Evolutionary conservation across 768 basidiomycete species (phyloP), one percentile per base, ranked within the genome.

Genomic region (Xanthoconium stramineum): DNA sequence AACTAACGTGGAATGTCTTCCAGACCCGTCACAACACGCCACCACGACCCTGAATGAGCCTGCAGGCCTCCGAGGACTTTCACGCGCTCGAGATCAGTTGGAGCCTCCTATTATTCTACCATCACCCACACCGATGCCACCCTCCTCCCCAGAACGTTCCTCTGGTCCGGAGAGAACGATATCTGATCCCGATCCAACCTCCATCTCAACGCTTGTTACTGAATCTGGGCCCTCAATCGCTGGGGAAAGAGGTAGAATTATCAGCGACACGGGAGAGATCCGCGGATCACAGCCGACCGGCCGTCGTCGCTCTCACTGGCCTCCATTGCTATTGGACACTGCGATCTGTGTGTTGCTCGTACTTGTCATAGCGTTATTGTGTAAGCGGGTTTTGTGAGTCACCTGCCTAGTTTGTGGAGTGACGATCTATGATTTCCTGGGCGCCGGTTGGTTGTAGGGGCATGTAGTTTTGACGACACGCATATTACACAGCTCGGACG

Each of bases 271-370:
- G 36, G 68, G 58, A 43, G 20, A 61, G 50, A 52, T 51, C 61
- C 61, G 57, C 58, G 67, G 60, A 55, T 62, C 61, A 58, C 20
- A 49, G 28, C 52, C 53, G 17, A 10, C 55, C 40, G 29, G 48
- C 36, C 66, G 47, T 29, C 62, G 48, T 61, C 65, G 61, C 55
- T 63, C 61, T 38, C 63, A 59, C 47, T 69, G 69, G 45, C 83
- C 88, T 24, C 88, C 88, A 24, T 65, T 89, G 28, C 70, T 89
- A 24, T 74, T 92, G 33, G 90, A 91, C 69, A 82, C 82, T 12
- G 83, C 84, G 30, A 91, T 92, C 57, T 85, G 86, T 68, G 76
- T 91, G 47, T 75, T 89, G 20, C 73, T 91, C 11, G 84, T 86
- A 14, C 71, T 91, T 55, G 78, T 85, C 47, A 80, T 86, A 63